Evolutionary conservation across 108 stramenopile species (phyloP).

Genomic region (Craspedostauros australis): DNA sequence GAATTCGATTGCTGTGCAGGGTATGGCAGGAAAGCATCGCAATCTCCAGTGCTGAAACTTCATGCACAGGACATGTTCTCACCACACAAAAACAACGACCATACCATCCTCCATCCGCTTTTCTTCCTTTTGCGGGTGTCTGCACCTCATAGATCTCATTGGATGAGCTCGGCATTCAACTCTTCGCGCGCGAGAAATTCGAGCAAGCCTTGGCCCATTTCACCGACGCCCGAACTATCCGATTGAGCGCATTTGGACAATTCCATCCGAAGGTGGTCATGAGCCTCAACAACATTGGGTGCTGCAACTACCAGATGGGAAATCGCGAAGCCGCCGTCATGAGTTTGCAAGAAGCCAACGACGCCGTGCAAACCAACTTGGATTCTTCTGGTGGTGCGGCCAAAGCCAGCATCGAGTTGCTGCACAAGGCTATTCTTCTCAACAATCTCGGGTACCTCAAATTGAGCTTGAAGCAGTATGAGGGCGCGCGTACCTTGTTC

Average conservation of each 20-base stretch:
- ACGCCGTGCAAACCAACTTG: no score
- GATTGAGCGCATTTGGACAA: neutral
- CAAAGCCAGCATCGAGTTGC: conserved; percentile 20
- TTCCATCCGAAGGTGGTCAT: conserved; percentile 10
- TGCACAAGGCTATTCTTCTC: conserved; percentile 21
- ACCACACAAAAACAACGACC: no score
- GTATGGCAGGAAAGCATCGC: no score
- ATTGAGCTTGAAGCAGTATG: conserved; percentile 19
- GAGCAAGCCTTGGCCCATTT: conserved; percentile 20
- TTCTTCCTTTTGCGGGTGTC: neutral
- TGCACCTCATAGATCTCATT: neutral
- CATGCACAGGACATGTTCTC: no score
- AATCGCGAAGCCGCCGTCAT: conserved; percentile 25
- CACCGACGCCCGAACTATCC: conserved; percentile 18
- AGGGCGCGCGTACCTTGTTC: conserved; percentile 24
- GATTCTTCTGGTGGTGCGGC: neutral
- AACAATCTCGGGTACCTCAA: conserved; percentile 34
- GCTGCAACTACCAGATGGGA: conserved; percentile 23
- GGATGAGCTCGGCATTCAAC: conserved; percentile 39
- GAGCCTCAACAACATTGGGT: conserved; percentile 35
- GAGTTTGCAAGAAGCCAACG: neutral
- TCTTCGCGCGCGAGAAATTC: conserved; percentile 22
- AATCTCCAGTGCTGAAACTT: no score
- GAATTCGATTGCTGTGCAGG: no score
- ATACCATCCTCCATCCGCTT: neutral